phyloP scores from a whole-genome alignment of 306 rosid species.

The Canavalia ensiformis region DNA sequence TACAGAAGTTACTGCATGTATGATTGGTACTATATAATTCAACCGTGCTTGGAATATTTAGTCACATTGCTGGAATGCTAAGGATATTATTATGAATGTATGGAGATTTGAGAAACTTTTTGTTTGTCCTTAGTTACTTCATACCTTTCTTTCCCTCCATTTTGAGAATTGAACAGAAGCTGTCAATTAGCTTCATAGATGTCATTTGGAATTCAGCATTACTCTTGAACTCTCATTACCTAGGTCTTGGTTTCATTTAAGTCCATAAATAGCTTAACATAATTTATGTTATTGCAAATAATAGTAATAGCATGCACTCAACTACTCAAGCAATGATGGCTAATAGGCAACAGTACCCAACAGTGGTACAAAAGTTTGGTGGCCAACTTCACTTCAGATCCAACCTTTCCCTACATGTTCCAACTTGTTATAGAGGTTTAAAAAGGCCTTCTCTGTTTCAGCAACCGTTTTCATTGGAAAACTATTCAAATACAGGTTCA shows the following conservation, averaged over 20 bases:
- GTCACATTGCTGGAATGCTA: too few relatives aligned
- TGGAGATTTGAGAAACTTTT: too few relatives aligned
- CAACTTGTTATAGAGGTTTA: conserved; percentile 50
- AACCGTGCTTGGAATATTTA: too few relatives aligned
- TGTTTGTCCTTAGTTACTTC: not conserved
- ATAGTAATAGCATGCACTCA: conserved; percentile 26
- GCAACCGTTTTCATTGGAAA: conserved; percentile 52
- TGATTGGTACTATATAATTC: not conserved
- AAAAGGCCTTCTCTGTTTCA: conserved; percentile 54
- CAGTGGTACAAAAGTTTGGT: conserved; percentile 59
- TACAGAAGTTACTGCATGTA: not conserved
- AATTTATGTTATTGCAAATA: conserved; percentile 28
- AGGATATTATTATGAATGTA: too few relatives aligned
- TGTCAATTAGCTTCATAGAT: not conserved
- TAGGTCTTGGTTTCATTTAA: conserved; percentile 6
- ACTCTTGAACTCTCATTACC: not conserved
- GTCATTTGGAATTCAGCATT: not conserved
- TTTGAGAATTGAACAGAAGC: not conserved
- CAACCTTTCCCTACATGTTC: conserved; percentile 50
- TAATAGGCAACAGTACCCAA: conserved; percentile 64
- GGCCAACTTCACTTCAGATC: conserved; percentile 66
- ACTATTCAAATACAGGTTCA: conserved; percentile 52
- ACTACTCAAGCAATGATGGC: conserved; percentile 55
- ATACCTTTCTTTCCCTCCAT: not conserved
- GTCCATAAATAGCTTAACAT: conserved; percentile 19